Evolutionary conservation across 177 flowering plant species (phyloP), one percentile per base, ranked within the genome.

Genomic region (Vitis hybrid): DNA sequence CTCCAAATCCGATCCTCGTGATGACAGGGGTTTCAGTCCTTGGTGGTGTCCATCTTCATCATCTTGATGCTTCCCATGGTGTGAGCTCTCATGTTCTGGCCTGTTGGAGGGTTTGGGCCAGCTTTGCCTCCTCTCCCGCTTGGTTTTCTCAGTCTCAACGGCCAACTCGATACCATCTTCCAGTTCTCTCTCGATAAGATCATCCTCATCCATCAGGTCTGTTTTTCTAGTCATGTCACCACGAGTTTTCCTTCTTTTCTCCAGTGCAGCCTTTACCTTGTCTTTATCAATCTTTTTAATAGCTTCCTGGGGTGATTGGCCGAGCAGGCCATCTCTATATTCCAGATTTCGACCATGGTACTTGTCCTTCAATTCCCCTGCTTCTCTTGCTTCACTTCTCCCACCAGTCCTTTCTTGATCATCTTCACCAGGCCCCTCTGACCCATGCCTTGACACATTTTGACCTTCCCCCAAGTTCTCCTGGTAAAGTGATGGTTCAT

Each of bases 101-200:
- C 46, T 40, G 46, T 40, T 40, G 8, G 6, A 5, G 8, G 63
- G 21, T 61, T 76, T 74, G 3, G 82, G 55, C 88, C 86, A 83
- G 74, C 74, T 81, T 32, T 79, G 88, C 72, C 80, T 83, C 49
- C 81, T 76, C 67, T 86, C 91, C 50, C 69, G 76, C 78, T 84
- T 89, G 40, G 52, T 76, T 76, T 83, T 91, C 77, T 90, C 94
- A 60, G 72, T 83, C 75, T 83, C 90, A 17, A 74, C 91, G 2
- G 93, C 90, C 73, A 90, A 55, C 76, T 91, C 97, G 57, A 95
- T 70, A 6, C 94, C 98, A 75, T 87, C 95, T 78, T 95, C 99
- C 56, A 94, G 80, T 73, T 88, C 96, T 70, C 88, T 81, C 83
- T 91, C 97, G 71, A 93, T 90, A 48, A 92, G 85, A 74, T 90